Evolutionary conservation across 2,329 filamentous ascomycete species (phyloP), one percentile per base, ranked within the genome.

Genomic region (Penicillium sp.): DNA sequence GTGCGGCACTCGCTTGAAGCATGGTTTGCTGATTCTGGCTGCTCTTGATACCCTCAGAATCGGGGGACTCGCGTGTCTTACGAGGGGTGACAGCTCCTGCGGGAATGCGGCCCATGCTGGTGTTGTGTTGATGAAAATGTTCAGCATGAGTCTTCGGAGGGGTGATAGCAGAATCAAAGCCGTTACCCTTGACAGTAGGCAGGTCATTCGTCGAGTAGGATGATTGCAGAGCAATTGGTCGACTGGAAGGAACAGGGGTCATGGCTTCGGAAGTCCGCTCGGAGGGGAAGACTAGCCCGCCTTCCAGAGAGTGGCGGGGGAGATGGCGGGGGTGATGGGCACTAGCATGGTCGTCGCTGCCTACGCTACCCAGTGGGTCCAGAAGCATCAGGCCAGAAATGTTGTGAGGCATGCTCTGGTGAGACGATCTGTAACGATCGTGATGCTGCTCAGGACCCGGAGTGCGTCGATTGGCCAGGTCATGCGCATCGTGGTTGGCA

Each of bases 121-220:
- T 83, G 63, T 89, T 91, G 69, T 91, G 87, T 53, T 90, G 77
- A 48, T 81, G 78, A 34, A 78, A 70, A 48, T 78, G 74, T 57
- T 82, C 76, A 36, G 75, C 72, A 47, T 80, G 76, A 4, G 73
- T 81, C 60, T 86, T 86, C 36, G 70, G 67, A 8, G 70, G 57
- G 9, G 67, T 71, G 19, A 65, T 60, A 3, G 62, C 56, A 15
- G 58, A 58, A 33, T 76, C 69, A 34, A 73, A 65, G 39, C 78
- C 76, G 38, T 78, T 73, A 51, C 76, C 84, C 77, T 93, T 94
- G 58, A 89, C 74, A 6, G 89, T 94, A 4, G 89, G 86, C 14
- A 96, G 76, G 58, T 97, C 90, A 64, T 86, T 93, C 38, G 87
- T 82, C 7, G 93, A 96, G 70, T 87, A 96, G 0, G 91, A 96